These are phyloP conservation scores for Graphium sp. DNA, from an alignment of 2,329 filamentous ascomycete genomes.

Conservation along the genomic window DNA sequence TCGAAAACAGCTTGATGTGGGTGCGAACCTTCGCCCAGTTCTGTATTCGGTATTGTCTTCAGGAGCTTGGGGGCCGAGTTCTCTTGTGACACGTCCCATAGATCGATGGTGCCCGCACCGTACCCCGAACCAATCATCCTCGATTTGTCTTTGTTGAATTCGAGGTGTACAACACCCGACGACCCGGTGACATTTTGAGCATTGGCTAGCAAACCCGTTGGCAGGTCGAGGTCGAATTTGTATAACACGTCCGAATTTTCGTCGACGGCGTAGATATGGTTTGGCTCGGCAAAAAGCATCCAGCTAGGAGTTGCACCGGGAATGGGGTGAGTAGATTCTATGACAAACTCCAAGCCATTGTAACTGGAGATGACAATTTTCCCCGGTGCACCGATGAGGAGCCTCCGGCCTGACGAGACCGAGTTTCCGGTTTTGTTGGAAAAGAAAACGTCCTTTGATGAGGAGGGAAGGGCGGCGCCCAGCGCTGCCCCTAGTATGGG, in stretches of 20 bases:
- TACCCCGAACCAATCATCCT: conserved; percentile 27
- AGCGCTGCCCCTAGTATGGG: no score
- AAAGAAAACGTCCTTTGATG: no score
- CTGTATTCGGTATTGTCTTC: conserved; percentile 11
- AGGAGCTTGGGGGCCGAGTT: conserved; percentile 17
- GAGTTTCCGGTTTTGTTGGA: no score
- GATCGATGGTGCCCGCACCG: conserved; percentile 21
- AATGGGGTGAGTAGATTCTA: conserved; percentile 16
- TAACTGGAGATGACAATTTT: conserved; percentile 23
- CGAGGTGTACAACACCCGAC: conserved; percentile 27
- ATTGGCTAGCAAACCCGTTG: conserved; percentile 12
- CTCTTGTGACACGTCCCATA: conserved; percentile 22
- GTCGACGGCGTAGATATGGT: conserved; percentile 27
- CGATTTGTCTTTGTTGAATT: conserved; percentile 23
- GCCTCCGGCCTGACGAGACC: no score
- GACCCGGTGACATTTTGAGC: conserved; percentile 16
- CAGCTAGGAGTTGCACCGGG: conserved; percentile 21
- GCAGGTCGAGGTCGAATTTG: conserved; percentile 19
- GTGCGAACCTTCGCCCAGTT: conserved; percentile 8
- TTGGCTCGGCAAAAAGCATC: conserved; percentile 22
- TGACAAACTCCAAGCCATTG: conserved; percentile 19
- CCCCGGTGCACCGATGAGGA: conserved; percentile 22
- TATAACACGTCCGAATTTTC: conserved; percentile 24
- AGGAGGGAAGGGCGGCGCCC: no score
- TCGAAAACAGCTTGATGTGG: conserved; percentile 6